A percentile compares a stretch with the other conserved stretches of the same genome.
These are phyloP conservation scores for Comarum palustre DNA, from an alignment of 306 rosid species.

Conservation along the genomic window DNA sequence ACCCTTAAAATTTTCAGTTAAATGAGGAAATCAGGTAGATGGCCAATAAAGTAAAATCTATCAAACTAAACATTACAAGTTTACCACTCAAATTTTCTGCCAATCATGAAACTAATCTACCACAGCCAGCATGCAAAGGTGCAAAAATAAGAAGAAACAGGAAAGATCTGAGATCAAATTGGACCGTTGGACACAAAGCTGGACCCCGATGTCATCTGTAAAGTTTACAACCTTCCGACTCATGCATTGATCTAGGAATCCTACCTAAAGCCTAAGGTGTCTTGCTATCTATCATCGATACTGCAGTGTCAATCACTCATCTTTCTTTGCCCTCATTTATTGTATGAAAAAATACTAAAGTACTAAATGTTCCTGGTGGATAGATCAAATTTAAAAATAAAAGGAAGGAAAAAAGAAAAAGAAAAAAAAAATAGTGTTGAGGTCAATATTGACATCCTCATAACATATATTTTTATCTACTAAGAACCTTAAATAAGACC, in stretches of 20 bases:
- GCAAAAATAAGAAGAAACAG: not conserved
- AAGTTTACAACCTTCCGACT: not conserved
- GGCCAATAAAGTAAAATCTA: constrained; percentile 28
- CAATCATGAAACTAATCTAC: not conserved
- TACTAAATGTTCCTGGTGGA: not conserved
- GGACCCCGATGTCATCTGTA: not conserved
- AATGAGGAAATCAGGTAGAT: constrained; percentile 55
- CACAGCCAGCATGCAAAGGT: not conserved
- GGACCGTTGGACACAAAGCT: not conserved
- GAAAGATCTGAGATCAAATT: not conserved
- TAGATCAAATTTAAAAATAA: not conserved
- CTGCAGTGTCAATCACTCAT: not conserved
- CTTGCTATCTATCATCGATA: not conserved
- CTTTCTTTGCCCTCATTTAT: not conserved
- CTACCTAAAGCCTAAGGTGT: not conserved
- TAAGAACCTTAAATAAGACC: not conserved
- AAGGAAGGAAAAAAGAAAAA: not conserved
- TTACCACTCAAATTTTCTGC: not conserved
- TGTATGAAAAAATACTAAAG: not conserved
- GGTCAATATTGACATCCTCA: not conserved
- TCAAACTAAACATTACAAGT: not conserved
- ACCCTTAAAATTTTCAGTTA: constrained; percentile 69
- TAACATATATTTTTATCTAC: not conserved
- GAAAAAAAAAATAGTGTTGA: not conserved
- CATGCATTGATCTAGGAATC: not conserved